Base-by-base conservation (phyloP, 2,329 filamentous ascomycete species). In the Scedosporium apiospermum region DNA sequence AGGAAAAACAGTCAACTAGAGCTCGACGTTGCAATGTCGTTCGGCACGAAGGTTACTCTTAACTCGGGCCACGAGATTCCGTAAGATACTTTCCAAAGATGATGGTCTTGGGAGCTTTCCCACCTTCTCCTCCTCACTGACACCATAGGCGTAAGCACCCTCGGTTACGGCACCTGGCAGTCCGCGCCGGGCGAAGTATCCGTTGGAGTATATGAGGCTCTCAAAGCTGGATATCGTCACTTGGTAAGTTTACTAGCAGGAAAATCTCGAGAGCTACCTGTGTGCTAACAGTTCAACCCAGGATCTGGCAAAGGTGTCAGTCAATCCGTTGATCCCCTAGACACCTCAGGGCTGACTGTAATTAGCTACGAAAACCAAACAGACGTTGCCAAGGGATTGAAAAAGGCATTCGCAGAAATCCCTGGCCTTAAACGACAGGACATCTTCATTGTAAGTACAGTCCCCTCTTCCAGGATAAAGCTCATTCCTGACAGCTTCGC, bases 61-160 rank as follows among this genome's bases (percentile, higher is more conserved):
- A 86, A 81, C 76, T 81, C 82, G 62, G 87, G 88, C 67, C 82
- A 83, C 70, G 84, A 85, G 75, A 89, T 89, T 63, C 83, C 86
- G 23, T 46, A 46, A 46, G 44, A 1, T 46, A 34, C 7, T 34
- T 34, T 4, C 30, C 30, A 9, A 34, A 3, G 30, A 34, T 34
- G 30, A 5, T 9, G 5, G 30, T 34, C 6, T 1, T 6, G 30
- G 30, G 6, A 7, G 30, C 30, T 34, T 34, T 34, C 30, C 27
- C 6, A 34, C 30, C 6, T 34, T 34, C 6, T 34, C 30, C 30
- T 34, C 30, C 30, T 34, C 30, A 9, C 30, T 34, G 30, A 34
- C 30, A 9, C 30, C 30, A 34, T 34, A 34, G 30, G 30, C 7
- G 6, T 1, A 34, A 57, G 53, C 6, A 78, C 78, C 59, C 74